phyloP scores from a whole-genome alignment of 2,329 filamentous ascomycete species.

The Epicoccum nigrum region DNA sequence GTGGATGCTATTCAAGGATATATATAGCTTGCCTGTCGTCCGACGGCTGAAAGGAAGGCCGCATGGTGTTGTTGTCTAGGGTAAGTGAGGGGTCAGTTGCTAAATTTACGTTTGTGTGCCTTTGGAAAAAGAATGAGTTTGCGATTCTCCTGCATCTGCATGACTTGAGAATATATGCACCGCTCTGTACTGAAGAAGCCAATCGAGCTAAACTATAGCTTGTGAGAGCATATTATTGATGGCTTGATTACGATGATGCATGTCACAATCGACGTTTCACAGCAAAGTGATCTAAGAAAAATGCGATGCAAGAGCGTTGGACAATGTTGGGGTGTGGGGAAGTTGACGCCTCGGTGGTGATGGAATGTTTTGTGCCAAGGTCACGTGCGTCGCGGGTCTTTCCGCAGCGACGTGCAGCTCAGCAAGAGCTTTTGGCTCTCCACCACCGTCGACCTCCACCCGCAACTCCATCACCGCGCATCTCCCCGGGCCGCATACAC shows the following conservation, averaged over 20 bases:
- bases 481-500: conserved; percentile 39
- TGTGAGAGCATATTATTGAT: too few relatives aligned
- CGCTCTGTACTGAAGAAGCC: too few relatives aligned
- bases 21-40: conserved; percentile 9
- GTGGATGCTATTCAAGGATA: background rate
- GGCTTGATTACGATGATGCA: too few relatives aligned
- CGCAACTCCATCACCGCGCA: conserved; percentile 44
- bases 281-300: too few relatives aligned
- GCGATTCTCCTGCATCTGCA: background rate
- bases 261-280: background rate
- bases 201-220: too few relatives aligned
- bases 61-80: conserved; percentile 9
- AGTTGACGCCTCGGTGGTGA: background rate
- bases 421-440: conserved; percentile 40
- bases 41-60: conserved; percentile 33
- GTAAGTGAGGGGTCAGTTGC: conserved; percentile 3
- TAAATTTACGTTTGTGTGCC: background rate
- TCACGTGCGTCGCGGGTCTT: conserved; percentile 34
- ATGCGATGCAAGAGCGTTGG: background rate
- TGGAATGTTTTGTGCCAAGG: conserved; percentile 19
- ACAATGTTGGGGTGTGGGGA: conserved; percentile 2
- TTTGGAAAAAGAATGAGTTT: background rate
- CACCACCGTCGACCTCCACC: conserved; percentile 32
- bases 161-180: too few relatives aligned
- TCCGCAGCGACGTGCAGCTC: conserved; percentile 24